phyloP scores from a whole-genome alignment of 2,329 filamentous ascomycete species.

The Ophiosphaerella herpotricha region DNA sequence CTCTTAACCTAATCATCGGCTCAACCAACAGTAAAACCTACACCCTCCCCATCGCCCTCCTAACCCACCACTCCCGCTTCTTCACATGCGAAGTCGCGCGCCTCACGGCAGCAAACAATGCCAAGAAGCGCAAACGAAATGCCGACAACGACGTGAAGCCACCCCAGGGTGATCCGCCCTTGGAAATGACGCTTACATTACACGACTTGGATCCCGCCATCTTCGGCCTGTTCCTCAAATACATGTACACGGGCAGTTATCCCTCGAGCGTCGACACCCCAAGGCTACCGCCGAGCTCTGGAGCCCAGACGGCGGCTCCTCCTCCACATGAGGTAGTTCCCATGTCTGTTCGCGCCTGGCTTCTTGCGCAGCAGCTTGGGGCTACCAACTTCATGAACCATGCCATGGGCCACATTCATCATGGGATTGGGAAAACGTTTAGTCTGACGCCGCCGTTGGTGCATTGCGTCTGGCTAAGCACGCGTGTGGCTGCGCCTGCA shows the following conservation, averaged over 20 bases:
- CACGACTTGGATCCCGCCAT: constrained; percentile 10
- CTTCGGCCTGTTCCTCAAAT: constrained; percentile 29
- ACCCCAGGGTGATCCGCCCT: too few species aligned
- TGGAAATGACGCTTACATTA: too few species aligned
- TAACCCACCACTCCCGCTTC: constrained; percentile 11
- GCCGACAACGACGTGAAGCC: too few species aligned
- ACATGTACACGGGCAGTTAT: constrained; percentile 25
- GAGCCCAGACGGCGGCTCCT: not conserved
- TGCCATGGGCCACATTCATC: constrained; percentile 13
- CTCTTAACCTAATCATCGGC: constrained; percentile 9
- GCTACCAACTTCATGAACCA: constrained; percentile 19
- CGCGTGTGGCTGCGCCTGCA: not conserved
- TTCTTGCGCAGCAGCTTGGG: constrained; percentile 17
- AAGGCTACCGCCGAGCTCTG: not conserved
- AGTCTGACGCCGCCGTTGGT: constrained; percentile 15
- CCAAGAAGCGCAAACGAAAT: constrained; percentile 12
- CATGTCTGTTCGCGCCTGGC: constrained; percentile 17
- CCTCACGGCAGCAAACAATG: too few species aligned
- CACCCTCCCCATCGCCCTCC: constrained; percentile 11
- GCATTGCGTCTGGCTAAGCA: constrained; percentile 12
- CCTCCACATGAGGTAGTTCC: constrained; percentile 2
- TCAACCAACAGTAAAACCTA: constrained; percentile 1
- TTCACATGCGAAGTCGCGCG: constrained; percentile 8
- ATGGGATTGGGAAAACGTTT: constrained; percentile 12
- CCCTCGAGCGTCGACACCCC: constrained; percentile 10